These are phyloP conservation scores for Cercospora berteroae DNA, from an alignment of 2,329 filamentous ascomycete species.

Conservation along the genomic window DNA sequence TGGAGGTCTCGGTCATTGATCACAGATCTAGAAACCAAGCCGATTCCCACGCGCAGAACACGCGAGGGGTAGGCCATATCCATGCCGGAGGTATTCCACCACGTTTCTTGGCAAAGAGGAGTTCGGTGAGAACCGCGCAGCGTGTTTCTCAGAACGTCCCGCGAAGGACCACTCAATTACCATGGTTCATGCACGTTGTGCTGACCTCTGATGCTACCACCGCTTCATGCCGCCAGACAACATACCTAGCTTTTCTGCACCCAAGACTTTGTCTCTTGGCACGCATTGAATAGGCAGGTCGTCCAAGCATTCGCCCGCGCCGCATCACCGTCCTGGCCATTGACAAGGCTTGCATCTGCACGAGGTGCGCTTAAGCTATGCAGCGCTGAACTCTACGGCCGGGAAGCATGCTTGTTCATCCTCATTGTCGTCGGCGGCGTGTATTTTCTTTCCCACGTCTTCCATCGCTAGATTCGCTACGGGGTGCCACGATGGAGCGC, in stretches of 20 bases:
- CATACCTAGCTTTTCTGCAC: slow-evolving; percentile 9
- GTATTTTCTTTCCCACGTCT: not conserved
- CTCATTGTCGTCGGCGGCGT: slow-evolving; percentile 12
- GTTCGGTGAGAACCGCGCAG: slow-evolving; percentile 3
- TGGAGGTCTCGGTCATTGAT: slow-evolving; percentile 10
- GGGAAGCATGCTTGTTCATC: slow-evolving; percentile 12
- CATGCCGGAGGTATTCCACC: not conserved
- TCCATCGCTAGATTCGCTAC: not conserved
- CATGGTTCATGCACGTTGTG: slow-evolving; percentile 8
- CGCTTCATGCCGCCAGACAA: not conserved
- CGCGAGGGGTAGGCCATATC: not conserved
- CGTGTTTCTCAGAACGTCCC: slow-evolving; percentile 3
- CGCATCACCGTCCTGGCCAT: slow-evolving; percentile 4
- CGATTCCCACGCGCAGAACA: not conserved
- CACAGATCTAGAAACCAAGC: slow-evolving; percentile 4
- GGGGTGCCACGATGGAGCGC: not conserved
- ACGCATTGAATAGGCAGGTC: slow-evolving; percentile 15
- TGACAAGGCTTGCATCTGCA: slow-evolving; percentile 4
- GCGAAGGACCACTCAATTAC: slow-evolving; percentile 7
- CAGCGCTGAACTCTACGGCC: slow-evolving; percentile 6
- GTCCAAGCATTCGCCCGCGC: not conserved
- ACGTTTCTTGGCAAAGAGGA: slow-evolving; percentile 11
- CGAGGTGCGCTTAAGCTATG: slow-evolving; percentile 13
- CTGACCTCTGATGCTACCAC: not conserved
- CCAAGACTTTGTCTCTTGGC: slow-evolving; percentile 19